Percentiles rank a stretch among this genome's conserved stretches.
Conservation (phyloP, 2,329 filamentous ascomycete genomes). For the Botrytis cinerea region DNA sequence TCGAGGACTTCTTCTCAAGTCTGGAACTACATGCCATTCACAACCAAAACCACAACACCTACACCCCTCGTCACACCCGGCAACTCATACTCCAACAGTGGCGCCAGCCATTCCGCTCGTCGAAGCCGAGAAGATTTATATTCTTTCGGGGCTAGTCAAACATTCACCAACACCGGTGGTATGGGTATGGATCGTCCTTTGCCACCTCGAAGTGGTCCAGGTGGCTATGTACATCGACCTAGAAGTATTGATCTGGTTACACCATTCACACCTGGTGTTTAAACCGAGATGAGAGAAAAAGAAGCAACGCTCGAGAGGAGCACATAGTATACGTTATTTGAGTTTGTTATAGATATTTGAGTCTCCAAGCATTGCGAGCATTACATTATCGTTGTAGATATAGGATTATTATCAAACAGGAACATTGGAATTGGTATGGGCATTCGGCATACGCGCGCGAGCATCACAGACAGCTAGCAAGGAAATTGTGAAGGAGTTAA, state of each 20-base stretch:
- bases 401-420: conserved; percentile 7
- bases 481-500: conserved; percentile 9
- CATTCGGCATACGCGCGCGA: background rate
- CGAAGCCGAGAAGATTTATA: conserved; percentile 36
- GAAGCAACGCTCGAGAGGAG: background rate
- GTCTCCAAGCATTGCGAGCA: background rate
- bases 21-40: conserved; percentile 41
- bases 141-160: conserved; percentile 29
- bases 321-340: background rate
- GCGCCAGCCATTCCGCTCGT: conserved; percentile 28
- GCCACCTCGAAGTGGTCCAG: conserved; percentile 54
- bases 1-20: conserved; percentile 34
- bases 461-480: background rate
- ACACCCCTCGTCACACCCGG: conserved; percentile 35
- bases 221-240: conserved; percentile 54
- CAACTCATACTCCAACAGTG: conserved; percentile 33
- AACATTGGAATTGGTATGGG: background rate
- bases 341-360: background rate
- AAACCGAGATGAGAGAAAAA: background rate
- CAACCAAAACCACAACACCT: conserved; percentile 31
- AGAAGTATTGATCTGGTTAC: conserved; percentile 66
- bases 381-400: background rate
- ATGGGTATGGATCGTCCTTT: conserved; percentile 56
- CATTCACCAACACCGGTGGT: conserved; percentile 43
- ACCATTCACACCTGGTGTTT: conserved; percentile 42